Evolutionary conservation across 345 rosid genomes (phyloP), one percentile per base, ranked within the genome.

Genomic region (Alliaria petiolata): DNA sequence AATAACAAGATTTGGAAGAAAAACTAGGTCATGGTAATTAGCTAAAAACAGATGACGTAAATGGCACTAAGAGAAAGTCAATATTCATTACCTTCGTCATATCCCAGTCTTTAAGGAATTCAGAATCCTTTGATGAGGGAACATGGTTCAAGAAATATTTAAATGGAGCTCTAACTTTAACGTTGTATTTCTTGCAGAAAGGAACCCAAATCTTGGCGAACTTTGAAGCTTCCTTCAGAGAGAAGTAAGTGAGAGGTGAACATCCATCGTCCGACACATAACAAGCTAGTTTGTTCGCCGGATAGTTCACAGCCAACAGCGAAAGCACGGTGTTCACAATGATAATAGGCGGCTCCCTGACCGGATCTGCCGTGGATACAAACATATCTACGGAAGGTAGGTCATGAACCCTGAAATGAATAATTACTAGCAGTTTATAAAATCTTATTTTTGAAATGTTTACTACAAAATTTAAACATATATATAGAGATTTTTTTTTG

Each of bases 141-240:
- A 19, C n/a, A 58, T 7, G 64, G 19, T 4, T 58, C 33, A 38
- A 58, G 33, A 38, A 38, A 38, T 58, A 58, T 58, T 19, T 36
- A 58, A 58, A 58, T 15, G 63, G 63, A 38, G 63, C 63, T 58
- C 63, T 58, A 58, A 36, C 45, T 19, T 17, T 15, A 34, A 54
- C 60, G 8, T 54, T 54, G 60, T 53, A 53, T 30, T 30, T 53
- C 12, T 30, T 53, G 58, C 58, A 53, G 38, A 53, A 53, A 53
- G 58, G 60, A 54, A 54, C 60, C 60, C 60, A 54, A 54, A 54
- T 54, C 40, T 33, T 54, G 60, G 60, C 39, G 25, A 54, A 54
- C 40, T 54, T 54, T 0, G 22, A 54, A 54, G 60, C 22, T 33
- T 54, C 60, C 60, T 54, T 31, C 7, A 54, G 60, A 54, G 40